These are phyloP conservation scores for Peronospora farinosa DNA, from an alignment of 352 stramenopile genomes.

Conservation along the genomic window DNA sequence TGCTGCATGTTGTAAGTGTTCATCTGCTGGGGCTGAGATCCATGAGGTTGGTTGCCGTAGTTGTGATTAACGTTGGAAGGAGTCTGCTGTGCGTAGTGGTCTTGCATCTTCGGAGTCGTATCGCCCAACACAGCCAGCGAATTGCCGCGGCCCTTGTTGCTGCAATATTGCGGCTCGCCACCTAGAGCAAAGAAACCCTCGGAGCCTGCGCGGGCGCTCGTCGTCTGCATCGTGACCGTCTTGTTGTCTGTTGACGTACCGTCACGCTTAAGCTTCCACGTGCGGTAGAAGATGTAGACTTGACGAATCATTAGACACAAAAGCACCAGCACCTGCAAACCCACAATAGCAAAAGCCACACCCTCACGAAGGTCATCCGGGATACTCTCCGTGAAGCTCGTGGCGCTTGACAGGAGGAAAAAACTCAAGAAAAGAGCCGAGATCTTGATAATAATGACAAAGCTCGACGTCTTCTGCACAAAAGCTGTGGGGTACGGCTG, in stretches of 20 bases:
- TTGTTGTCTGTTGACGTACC: slow-evolving; percentile 43
- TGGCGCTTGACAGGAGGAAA: slow-evolving; percentile 71
- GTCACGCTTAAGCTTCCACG: slow-evolving; percentile 72
- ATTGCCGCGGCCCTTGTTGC: slow-evolving; percentile 28
- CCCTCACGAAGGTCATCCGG: slow-evolving; percentile 66
- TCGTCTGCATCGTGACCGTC: slow-evolving; percentile 34
- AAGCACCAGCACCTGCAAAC: slow-evolving; percentile 74
- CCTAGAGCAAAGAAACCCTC: slow-evolving; percentile 48
- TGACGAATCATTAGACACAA: slow-evolving; percentile 78
- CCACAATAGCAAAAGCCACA: slow-evolving; percentile 76
- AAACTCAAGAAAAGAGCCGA: slow-evolving; percentile 75
- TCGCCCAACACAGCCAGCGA: slow-evolving; percentile 37
- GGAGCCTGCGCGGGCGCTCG: slow-evolving; percentile 42
- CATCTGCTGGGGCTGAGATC: slow-evolving; percentile 14
- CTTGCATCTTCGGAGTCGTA: slow-evolving; percentile 24
- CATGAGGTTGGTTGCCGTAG: slow-evolving; percentile 19
- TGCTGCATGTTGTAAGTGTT: slow-evolving; percentile 23
- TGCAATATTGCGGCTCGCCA: slow-evolving; percentile 32
- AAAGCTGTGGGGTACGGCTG: slow-evolving; percentile 77
- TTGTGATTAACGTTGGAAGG: slow-evolving; percentile 23
- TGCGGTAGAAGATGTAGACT: slow-evolving; percentile 84
- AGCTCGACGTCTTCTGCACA: slow-evolving; percentile 79
- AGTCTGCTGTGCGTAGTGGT: slow-evolving; percentile 28
- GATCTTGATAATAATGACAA: slow-evolving; percentile 89
- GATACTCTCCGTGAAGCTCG: slow-evolving; percentile 58